Base-by-base conservation (phyloP, 495 filamentous ascomycete genomes). In the Wilcoxina mikolae region DNA sequence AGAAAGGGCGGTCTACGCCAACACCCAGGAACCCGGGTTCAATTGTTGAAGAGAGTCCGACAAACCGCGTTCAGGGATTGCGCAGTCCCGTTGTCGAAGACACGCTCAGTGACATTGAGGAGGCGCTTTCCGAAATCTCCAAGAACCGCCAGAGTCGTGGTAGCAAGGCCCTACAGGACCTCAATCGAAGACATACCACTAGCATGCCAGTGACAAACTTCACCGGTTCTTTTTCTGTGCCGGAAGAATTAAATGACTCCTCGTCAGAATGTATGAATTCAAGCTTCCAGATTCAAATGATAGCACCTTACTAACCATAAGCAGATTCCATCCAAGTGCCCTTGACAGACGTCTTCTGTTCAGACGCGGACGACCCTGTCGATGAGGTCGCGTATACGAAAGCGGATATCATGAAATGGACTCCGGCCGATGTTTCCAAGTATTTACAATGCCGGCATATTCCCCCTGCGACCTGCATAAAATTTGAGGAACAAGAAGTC, bases 401-500 rank as follows among this genome's bases (percentile, higher is more conserved):
- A 59, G 68, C 72, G 27, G 76, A 86, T 59, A 83, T 93, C 4
- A 75, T 79, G 54, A 65, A 66, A 1, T 99, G 93, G 93, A 76
- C 72, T 23, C 79, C 86, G 0, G 70, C 74, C 38, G 77, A 90
- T 51, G 89, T 95, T 5, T 84, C 89, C 20, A 82, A 87, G 54
- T 87, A 90, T 61, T 71, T 96, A 58, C 87, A 87, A 56, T 80
- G 80, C 22, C 68, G 78, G 10, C 87, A 85, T 15, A 81, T 96
- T 18, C 88, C 95, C 60, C 74, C 77, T 39, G 77, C 75, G 50
- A 89, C 95, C 57, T 96, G 93, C 67, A 83, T 90, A 41, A 82
- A 95, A 9, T 99, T 99, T 61, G 76, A 83, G 59, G 88, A 95
- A 60, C 88, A 99, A 70, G 93, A 99, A 68, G 95, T 99, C 53